These are phyloP conservation scores for Artemisia princeps DNA, from an alignment of 140 eudicot species.

Conservation along the genomic window DNA sequence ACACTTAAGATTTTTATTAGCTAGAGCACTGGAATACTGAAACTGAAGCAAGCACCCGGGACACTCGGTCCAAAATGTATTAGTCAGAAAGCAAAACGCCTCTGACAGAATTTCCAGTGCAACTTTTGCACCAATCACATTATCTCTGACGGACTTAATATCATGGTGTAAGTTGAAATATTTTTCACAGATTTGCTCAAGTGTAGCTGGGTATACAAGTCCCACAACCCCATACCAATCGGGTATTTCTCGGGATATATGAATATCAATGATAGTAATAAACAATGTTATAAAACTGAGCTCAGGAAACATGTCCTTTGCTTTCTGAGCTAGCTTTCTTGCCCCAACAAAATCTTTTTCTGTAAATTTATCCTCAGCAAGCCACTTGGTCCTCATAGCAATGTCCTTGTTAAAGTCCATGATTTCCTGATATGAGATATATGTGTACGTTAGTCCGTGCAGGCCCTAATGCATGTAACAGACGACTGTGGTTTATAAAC, in stretches of 20 bases:
- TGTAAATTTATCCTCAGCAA: neutral
- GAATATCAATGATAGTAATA: too few species aligned
- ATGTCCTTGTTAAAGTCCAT: neutral
- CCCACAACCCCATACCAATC: too few species aligned
- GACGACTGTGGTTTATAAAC: too few species aligned
- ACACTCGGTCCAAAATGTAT: conserved; percentile 22
- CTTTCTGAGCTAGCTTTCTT: conserved; percentile 4
- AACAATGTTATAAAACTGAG: too few species aligned
- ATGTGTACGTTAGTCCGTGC: too few species aligned
- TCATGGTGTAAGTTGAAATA: too few species aligned
- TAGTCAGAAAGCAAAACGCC: conserved; percentile 14
- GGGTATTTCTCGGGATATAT: too few species aligned
- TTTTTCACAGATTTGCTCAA: too few species aligned
- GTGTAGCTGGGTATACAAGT: too few species aligned
- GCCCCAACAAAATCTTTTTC: conserved; percentile 12
- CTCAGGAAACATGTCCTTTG: neutral
- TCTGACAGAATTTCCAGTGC: conserved; percentile 21
- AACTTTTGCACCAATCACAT: conserved; percentile 15
- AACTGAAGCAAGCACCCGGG: conserved; percentile 13
- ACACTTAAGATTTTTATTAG: conserved; percentile 5
- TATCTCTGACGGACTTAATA: too few species aligned
- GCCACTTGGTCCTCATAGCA: neutral
- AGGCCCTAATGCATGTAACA: too few species aligned
- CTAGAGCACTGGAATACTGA: conserved; percentile 8
- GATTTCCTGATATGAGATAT: conserved; percentile 1